A percentile compares a stretch with the other conserved stretches of the same genome.
Conservation (phyloP, 2,329 filamentous ascomycete genomes). For the Dactylellina parvicollis region DNA sequence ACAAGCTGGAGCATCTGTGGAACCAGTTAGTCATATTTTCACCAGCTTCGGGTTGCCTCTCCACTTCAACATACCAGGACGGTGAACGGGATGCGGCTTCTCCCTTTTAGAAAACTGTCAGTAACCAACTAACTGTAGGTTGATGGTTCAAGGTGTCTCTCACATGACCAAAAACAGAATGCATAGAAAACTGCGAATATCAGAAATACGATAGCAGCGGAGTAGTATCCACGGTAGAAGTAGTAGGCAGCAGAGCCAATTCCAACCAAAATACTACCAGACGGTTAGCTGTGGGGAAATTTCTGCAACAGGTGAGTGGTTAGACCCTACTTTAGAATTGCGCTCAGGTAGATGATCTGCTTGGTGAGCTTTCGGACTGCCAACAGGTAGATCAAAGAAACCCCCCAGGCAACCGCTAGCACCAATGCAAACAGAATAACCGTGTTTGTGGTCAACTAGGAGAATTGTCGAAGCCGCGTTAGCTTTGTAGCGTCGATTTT, state of each 20-base stretch:
- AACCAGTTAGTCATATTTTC: constrained; percentile 16
- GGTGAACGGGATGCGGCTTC: constrained; percentile 87
- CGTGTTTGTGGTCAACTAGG: constrained; percentile 73
- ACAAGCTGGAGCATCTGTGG: constrained; percentile 78
- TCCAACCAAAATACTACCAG: constrained; percentile 72
- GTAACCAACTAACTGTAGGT: neutral
- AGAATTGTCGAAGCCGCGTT: neutral
- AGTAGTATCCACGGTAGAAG: constrained; percentile 72
- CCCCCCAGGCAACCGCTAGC: constrained; percentile 75
- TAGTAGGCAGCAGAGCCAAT: constrained; percentile 82
- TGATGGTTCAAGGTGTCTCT: neutral
- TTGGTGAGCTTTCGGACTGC: constrained; percentile 81
- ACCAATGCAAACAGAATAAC: constrained; percentile 85
- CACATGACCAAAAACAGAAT: constrained; percentile 84
- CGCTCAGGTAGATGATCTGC: constrained; percentile 90
- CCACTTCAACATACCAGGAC: constrained; percentile 66
- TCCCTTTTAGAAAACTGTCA: constrained; percentile 64
- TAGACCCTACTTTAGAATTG: constrained; percentile 74
- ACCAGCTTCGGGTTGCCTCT: too few relatives aligned
- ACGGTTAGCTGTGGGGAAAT: constrained; percentile 8
- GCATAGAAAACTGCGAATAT: constrained; percentile 82
- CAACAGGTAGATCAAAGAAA: constrained; percentile 81
- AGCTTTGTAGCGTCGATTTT: neutral
- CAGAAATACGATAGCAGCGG: constrained; percentile 86
- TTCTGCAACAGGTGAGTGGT: neutral